phyloP scores from a whole-genome alignment of 768 basidiomycete species.

The Leucogyrophana mollusca region DNA sequence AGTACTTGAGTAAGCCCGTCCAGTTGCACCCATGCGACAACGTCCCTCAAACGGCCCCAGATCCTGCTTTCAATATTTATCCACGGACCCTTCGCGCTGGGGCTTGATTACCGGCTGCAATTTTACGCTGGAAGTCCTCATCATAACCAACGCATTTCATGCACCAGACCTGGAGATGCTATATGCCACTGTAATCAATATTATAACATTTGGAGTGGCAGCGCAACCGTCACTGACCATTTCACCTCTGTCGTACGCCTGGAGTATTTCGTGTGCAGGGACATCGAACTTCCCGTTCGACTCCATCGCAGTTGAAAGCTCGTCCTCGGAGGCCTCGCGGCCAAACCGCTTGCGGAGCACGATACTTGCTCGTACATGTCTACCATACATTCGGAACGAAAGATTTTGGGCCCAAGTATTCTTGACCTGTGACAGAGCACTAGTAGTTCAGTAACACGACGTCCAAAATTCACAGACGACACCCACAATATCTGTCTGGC shows the following conservation, averaged over 20 bases:
- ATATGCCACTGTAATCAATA: neutral
- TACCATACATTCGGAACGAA: slow-evolving; percentile 10
- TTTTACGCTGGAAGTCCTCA: slow-evolving; percentile 16
- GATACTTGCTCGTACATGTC: slow-evolving; percentile 13
- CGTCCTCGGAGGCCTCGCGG: slow-evolving; percentile 11
- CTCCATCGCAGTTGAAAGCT: neutral
- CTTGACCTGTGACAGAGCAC: slow-evolving; percentile 12
- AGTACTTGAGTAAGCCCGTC: too few relatives aligned
- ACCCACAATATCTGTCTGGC: slow-evolving; percentile 8
- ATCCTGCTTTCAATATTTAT: too few relatives aligned
- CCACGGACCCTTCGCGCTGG: too few relatives aligned
- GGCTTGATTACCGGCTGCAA: slow-evolving; percentile 14
- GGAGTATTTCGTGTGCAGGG: slow-evolving; percentile 11
- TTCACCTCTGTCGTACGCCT: slow-evolving; percentile 14
- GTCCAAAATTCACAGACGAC: neutral
- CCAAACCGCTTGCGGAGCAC: slow-evolving; percentile 13
- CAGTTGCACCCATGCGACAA: too few relatives aligned
- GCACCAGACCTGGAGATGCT: slow-evolving; percentile 16
- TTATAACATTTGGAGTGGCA: neutral
- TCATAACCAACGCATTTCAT: slow-evolving; percentile 21
- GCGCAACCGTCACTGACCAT: slow-evolving; percentile 3
- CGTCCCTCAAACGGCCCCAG: too few relatives aligned
- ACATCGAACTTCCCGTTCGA: slow-evolving; percentile 12
- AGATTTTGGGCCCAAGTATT: slow-evolving; percentile 19
- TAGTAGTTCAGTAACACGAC: neutral